These are phyloP conservation scores for Discostella pseudostelligera DNA, from an alignment of 108 stramenopile genomes.

Conservation along the genomic window DNA sequence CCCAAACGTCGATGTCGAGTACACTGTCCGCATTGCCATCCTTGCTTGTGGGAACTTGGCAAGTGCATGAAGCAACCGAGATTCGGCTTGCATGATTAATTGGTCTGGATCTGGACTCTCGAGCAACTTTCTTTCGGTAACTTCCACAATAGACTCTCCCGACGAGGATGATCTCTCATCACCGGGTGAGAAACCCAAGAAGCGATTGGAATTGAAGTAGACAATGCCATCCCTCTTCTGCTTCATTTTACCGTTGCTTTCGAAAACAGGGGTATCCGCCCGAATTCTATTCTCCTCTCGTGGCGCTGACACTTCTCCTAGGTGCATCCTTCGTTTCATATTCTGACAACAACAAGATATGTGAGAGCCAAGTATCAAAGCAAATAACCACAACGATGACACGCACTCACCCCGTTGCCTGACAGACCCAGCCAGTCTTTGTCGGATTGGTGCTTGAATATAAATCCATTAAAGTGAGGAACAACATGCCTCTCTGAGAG, in stretches of 20 bases:
- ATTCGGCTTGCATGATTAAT: constrained; percentile 49
- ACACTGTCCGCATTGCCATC: constrained; percentile 47
- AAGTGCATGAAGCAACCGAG: constrained; percentile 52
- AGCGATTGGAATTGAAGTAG: constrained; percentile 78
- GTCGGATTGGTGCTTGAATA: constrained; percentile 50
- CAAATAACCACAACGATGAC: neutral
- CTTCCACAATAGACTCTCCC: constrained; percentile 30
- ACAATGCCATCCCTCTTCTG: constrained; percentile 33
- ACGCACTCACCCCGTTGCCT: constrained; percentile 21
- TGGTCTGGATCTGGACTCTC: constrained; percentile 34
- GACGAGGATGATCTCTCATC: constrained; percentile 24
- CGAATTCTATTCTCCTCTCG: constrained; percentile 16
- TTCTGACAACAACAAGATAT: constrained; percentile 6
- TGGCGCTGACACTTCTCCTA: constrained; percentile 13
- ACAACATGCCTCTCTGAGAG: constrained; percentile 30
- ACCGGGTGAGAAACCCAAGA: constrained; percentile 51
- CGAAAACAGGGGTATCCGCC: constrained; percentile 20
- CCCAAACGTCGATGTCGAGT: constrained; percentile 50
- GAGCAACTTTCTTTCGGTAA: constrained; percentile 46
- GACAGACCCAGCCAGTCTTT: constrained; percentile 54
- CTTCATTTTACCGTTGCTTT: constrained; percentile 9
- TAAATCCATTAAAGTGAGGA: constrained; percentile 58
- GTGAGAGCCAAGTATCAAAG: constrained; percentile 20
- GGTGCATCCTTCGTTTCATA: constrained; percentile 26
- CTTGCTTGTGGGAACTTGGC: constrained; percentile 56